Conservation (phyloP, 768 basidiomycete species). For the Tylopilus cervinicoccineus region DNA sequence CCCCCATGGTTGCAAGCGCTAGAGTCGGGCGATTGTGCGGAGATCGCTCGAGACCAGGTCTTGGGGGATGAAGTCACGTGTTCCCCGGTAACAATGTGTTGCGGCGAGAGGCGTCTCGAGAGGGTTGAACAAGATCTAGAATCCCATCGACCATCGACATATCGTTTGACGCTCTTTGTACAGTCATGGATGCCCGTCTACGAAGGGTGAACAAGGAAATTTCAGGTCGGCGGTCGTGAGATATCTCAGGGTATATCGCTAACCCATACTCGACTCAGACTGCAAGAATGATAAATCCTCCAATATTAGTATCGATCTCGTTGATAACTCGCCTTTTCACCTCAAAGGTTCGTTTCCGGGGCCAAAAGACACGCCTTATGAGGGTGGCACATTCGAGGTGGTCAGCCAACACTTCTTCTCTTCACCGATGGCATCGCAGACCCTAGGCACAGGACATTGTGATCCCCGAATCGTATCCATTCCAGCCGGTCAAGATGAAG, state of each 20-base stretch:
- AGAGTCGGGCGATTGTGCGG: not conserved
- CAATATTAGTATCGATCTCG: slow-evolving; percentile 78
- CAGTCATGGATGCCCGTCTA: slow-evolving; percentile 79
- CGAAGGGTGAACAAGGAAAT: slow-evolving; percentile 95
- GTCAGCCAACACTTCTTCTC: slow-evolving; percentile 44
- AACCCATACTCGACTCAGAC: slow-evolving; percentile 44
- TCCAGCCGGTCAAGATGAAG: slow-evolving; percentile 97
- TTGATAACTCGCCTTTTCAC: slow-evolving; percentile 89
- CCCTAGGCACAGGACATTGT: slow-evolving; percentile 67
- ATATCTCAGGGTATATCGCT: not conserved
- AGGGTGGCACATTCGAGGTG: slow-evolving; percentile 88
- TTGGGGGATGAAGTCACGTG: slow-evolving; percentile 25
- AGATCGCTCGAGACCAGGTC: not conserved
- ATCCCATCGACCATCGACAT: not conserved
- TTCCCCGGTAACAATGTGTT: not conserved
- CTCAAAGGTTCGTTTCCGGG: slow-evolving; percentile 89
- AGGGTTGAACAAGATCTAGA: not conserved
- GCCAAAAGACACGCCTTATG: slow-evolving; percentile 90
- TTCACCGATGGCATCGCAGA: not conserved
- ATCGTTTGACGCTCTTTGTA: not conserved
- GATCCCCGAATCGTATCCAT: slow-evolving; percentile 88
- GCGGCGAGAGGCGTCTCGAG: too few relatives aligned
- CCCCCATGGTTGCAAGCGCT: slow-evolving; percentile 8
- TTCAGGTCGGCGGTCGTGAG: slow-evolving; percentile 46
- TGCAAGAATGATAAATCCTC: slow-evolving; percentile 95